Conservation (phyloP, 305 asterid species). For the Fraxinus xanthoxyloides region DNA sequence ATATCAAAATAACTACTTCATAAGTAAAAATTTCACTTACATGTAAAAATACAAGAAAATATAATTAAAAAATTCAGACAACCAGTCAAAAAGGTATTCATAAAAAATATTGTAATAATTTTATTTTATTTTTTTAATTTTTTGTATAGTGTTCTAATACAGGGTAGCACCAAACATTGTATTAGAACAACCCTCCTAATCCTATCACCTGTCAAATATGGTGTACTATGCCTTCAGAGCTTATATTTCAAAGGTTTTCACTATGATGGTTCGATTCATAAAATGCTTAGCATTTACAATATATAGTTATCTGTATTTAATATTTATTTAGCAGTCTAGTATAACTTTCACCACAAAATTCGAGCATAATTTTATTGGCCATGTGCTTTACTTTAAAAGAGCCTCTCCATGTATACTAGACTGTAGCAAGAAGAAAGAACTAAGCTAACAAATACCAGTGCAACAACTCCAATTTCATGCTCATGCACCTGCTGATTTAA, state of each 20-base stretch:
- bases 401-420: background rate
- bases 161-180: background rate
- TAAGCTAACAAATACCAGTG: background rate
- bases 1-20: background rate
- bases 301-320: background rate
- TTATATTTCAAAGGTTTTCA: background rate
- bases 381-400: background rate
- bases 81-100: background rate
- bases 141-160: background rate
- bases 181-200: background rate
- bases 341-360: background rate
- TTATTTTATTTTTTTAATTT: too few relatives aligned
- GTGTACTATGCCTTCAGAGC: background rate
- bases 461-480: background rate
- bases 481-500: background rate
- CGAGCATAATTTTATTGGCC: background rate
- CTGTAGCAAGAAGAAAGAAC: background rate
- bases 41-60: background rate
- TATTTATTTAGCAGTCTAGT: background rate
- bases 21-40: background rate
- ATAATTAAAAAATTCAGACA: too few relatives aligned
- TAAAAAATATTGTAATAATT: too few relatives aligned
- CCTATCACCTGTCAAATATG: background rate
- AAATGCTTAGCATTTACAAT: background rate
- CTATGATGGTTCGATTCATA: background rate